Evolutionary conservation across 176 grass and related monocot genomes (phyloP).

Genomic region (Tillandsia fasciculata): DNA sequence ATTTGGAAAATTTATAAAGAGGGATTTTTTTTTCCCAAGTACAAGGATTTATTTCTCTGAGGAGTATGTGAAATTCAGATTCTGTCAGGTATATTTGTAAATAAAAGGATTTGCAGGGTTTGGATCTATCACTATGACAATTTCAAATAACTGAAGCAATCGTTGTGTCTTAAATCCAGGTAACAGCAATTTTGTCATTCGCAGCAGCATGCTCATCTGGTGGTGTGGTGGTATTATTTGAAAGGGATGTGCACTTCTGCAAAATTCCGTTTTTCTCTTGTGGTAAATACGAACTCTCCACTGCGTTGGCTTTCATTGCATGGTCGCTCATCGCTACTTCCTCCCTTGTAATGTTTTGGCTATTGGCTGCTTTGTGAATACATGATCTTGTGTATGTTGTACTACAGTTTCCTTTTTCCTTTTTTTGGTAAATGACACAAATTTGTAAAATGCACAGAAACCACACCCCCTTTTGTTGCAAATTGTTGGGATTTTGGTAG

Average conservation of each 20-base stretch:
- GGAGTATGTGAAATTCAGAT: too few relatives aligned
- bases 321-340: slow-evolving; percentile 54
- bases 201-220: slow-evolving; percentile 49
- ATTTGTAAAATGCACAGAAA: too few relatives aligned
- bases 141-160: background rate
- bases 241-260: slow-evolving; percentile 45
- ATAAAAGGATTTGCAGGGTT: too few relatives aligned
- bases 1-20: too few relatives aligned
- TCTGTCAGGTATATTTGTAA: too few relatives aligned
- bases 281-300: slow-evolving; percentile 29
- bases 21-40: too few relatives aligned
- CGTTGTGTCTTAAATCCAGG: slow-evolving; percentile 14
- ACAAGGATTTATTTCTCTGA: too few relatives aligned
- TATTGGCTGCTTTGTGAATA: slow-evolving; percentile 39
- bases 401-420: too few relatives aligned
- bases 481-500: too few relatives aligned
- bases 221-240: slow-evolving; percentile 39
- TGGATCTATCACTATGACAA: background rate
- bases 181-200: slow-evolving; percentile 41
- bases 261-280: slow-evolving; percentile 37
- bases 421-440: too few relatives aligned
- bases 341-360: slow-evolving; percentile 59
- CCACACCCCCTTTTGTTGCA: too few relatives aligned
- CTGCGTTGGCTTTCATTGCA: slow-evolving; percentile 45
- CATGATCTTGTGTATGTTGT: too few relatives aligned